These are phyloP conservation scores for Botryococcus braunii DNA, from an alignment of 163 green algal genomes.

Conservation along the genomic window DNA sequence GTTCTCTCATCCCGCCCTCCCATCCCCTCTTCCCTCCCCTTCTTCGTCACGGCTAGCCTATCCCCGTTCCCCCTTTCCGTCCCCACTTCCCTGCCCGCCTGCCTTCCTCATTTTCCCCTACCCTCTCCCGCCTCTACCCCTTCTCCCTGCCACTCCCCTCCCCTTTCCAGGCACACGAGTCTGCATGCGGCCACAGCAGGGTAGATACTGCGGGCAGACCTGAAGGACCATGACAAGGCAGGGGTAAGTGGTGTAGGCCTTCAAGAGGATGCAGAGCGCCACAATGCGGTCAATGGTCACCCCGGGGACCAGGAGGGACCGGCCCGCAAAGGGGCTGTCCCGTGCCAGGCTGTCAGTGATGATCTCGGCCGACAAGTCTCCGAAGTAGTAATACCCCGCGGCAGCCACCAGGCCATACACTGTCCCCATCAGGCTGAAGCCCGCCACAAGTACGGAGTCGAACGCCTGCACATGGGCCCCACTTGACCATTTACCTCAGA, in stretches of 20 bases:
- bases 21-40: not conserved
- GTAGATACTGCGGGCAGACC: slow-evolving; percentile 10
- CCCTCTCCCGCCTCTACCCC: not conserved
- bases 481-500: too few species aligned
- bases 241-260: slow-evolving; percentile 31
- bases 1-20: too few species aligned
- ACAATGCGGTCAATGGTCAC: slow-evolving; percentile 41
- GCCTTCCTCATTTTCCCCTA: too few species aligned
- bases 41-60: not conserved
- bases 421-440: slow-evolving; percentile 30
- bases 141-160: not conserved
- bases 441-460: slow-evolving; percentile 16
- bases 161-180: not conserved
- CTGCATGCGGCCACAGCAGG: not conserved
- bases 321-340: slow-evolving; percentile 20
- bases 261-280: slow-evolving; percentile 30
- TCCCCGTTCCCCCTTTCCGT: not conserved
- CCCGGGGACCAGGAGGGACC: slow-evolving; percentile 18
- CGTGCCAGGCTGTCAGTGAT: slow-evolving; percentile 29
- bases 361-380: slow-evolving; percentile 16
- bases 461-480: slow-evolving; percentile 31
- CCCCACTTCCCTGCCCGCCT: not conserved
- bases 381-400: slow-evolving; percentile 38
- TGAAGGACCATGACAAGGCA: slow-evolving; percentile 26
- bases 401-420: slow-evolving; percentile 25